Conservation (phyloP, 805 yeast species). For the Jamesozyma hellenica region DNA sequence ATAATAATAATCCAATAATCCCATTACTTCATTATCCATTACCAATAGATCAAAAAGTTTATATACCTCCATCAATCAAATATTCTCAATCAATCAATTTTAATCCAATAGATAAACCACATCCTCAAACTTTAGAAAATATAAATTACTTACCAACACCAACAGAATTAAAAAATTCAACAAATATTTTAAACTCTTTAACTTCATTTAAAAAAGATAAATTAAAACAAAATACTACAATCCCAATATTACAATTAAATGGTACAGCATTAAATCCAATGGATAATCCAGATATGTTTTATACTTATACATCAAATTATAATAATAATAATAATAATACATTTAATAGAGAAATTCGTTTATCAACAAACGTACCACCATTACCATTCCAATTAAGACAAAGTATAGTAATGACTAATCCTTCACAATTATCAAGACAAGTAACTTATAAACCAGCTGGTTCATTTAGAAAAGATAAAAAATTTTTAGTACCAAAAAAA, state of each 20-base stretch:
- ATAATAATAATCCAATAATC: too few species aligned
- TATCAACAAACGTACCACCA: background rate
- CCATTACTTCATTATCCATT: background rate
- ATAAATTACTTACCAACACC: constrained; percentile 33
- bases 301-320: constrained; percentile 7
- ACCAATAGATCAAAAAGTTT: constrained; percentile 1
- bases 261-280: constrained; percentile 33
- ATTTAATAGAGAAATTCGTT: background rate
- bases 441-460: constrained; percentile 62
- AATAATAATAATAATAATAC: background rate
- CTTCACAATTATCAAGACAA: constrained; percentile 49
- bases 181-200: constrained; percentile 21
- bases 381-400: constrained; percentile 46
- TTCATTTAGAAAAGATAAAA: constrained; percentile 31
- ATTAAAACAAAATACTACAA: constrained; percentile 19
- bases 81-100: background rate
- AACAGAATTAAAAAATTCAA: constrained; percentile 26
- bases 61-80: background rate
- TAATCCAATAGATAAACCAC: constrained; percentile 9
- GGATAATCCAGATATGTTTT: constrained; percentile 35
- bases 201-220: constrained; percentile 26
- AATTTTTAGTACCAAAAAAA: constrained; percentile 5
- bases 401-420: constrained; percentile 70
- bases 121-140: constrained; percentile 24
- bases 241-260: background rate